Evolutionary conservation across 345 rosid species (phyloP).

Genomic region (Bretschneidera sinensis): DNA sequence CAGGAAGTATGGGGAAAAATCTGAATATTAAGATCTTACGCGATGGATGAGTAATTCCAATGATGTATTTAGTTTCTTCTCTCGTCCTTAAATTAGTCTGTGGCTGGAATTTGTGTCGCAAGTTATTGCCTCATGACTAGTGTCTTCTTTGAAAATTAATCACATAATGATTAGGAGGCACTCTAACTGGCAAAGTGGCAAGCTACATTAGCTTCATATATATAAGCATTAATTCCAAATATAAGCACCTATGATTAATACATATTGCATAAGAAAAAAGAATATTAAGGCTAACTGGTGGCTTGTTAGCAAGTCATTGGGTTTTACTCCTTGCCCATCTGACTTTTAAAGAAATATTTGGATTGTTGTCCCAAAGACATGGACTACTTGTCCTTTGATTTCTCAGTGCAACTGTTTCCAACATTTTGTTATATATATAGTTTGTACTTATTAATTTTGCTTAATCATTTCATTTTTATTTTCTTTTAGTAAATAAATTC

Average conservation of each 20-base stretch:
- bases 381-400: background rate
- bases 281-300: background rate
- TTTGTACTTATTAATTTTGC: no score
- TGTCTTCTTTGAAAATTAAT: no score
- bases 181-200: background rate
- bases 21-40: background rate
- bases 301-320: background rate
- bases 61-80: background rate
- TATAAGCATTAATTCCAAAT: background rate
- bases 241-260: background rate
- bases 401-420: background rate
- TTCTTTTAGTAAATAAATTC: background rate
- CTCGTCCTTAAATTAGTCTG: background rate
- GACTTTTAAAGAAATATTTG: no score
- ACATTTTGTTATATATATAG: background rate
- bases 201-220: background rate
- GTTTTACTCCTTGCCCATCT: background rate
- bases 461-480: background rate
- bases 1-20: background rate
- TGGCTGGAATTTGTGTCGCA: background rate
- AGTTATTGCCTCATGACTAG: background rate
- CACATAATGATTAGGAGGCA: background rate
- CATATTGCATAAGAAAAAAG: background rate
- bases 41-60: background rate
- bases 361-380: no score